These are phyloP conservation scores for Annulohypoxylon moriforme DNA, from an alignment of 495 filamentous ascomycete genomes.

Conservation along the genomic window DNA sequence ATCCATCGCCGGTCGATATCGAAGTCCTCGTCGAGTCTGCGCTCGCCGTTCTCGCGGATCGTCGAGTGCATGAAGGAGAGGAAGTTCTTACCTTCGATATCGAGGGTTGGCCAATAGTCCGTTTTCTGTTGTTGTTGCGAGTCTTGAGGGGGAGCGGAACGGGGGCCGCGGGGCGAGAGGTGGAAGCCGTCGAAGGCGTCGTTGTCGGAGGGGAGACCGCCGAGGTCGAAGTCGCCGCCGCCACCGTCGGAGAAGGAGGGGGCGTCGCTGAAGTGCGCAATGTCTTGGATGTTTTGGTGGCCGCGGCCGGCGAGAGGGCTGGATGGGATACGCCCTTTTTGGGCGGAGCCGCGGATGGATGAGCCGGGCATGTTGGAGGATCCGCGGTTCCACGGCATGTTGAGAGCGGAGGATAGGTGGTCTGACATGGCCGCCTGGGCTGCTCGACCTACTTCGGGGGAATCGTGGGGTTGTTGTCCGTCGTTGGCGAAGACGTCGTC, in stretches of 20 bases:
- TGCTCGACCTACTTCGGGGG: conserved; percentile 54
- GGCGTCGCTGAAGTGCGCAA: conserved; percentile 57
- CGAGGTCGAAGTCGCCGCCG: conserved; percentile 31
- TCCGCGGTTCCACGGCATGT: conserved; percentile 57
- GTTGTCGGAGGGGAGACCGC: conserved; percentile 44
- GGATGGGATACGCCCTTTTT: conserved; percentile 51
- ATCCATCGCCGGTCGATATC: conserved; percentile 51
- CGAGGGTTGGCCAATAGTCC: conserved; percentile 42
- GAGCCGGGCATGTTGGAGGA: conserved; percentile 57
- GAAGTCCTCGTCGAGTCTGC: conserved; percentile 50
- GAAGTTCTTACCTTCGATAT: conserved; percentile 56
- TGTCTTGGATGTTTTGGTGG: conserved; percentile 46
- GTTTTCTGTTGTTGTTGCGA: conserved; percentile 7
- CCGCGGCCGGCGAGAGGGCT: conserved; percentile 55
- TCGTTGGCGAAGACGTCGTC: conserved; percentile 43
- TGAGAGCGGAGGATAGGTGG: conserved; percentile 52
- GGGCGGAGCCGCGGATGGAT: conserved; percentile 49
- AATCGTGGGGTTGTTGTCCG: conserved; percentile 22
- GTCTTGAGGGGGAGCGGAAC: neutral
- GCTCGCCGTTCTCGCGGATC: conserved; percentile 51
- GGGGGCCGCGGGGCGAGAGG: neutral
- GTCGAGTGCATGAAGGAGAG: conserved; percentile 66
- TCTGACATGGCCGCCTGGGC: conserved; percentile 52
- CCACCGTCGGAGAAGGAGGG: conserved; percentile 23
- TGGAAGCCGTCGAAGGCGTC: conserved; percentile 29